Evolutionary conservation across 2,329 filamentous ascomycete species (phyloP).

Genomic region (Xylariaceae sp.): DNA sequence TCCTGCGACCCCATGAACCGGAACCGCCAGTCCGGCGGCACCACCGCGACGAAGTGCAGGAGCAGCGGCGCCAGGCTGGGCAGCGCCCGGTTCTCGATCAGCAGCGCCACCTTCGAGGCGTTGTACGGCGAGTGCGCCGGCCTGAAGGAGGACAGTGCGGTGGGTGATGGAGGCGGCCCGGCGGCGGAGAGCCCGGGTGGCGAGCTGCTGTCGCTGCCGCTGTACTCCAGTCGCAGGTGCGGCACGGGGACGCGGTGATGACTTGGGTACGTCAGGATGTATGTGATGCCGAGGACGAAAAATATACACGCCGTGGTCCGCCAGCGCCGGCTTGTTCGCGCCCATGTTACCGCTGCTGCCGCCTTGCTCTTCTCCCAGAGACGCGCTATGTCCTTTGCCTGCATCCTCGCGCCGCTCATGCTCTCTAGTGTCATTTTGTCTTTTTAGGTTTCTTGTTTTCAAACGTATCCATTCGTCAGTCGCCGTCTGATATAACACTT

Average conservation of each 20-base stretch:
- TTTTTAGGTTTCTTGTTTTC: neutral
- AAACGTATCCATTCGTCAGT: neutral
- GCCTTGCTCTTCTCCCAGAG: constrained; percentile 16
- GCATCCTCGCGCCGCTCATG: neutral
- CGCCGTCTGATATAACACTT: too few relatives aligned
- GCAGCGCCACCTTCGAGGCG: constrained; percentile 58
- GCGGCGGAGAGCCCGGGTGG: neutral
- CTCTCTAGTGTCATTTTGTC: neutral
- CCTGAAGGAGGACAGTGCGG: constrained; percentile 7
- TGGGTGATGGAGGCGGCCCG: neutral
- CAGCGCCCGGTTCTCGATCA: constrained; percentile 59
- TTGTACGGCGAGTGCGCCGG: constrained; percentile 46
- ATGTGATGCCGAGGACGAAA: constrained; percentile 32
- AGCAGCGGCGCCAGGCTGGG: constrained; percentile 58
- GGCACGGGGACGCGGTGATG: constrained; percentile 22
- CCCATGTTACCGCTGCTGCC: constrained; percentile 38
- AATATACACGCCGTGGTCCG: constrained; percentile 33
- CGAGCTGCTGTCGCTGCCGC: constrained; percentile 11
- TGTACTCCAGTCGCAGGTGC: constrained; percentile 42
- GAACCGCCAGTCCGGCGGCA: constrained; percentile 63
- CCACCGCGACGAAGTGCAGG: constrained; percentile 62
- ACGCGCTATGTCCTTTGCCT: neutral
- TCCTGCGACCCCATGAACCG: constrained; percentile 59
- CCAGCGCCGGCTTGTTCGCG: constrained; percentile 44
- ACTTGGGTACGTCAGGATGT: constrained; percentile 37